These are phyloP conservation scores for Amaranthus hypochondriacus DNA, from an alignment of 148 eudicot genomes.

Conservation along the genomic window DNA sequence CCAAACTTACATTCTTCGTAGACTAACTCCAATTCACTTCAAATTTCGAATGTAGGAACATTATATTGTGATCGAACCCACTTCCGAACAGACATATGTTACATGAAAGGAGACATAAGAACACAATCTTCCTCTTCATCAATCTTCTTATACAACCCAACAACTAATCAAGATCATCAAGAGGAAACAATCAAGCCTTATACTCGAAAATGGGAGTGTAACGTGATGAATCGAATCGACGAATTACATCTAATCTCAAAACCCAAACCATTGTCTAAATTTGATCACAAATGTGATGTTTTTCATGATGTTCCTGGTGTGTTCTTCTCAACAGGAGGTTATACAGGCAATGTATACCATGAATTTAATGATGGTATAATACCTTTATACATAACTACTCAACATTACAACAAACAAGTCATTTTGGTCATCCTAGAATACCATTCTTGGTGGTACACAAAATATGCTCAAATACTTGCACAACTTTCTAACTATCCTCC, in stretches of 20 bases:
- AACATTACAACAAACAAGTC: slow-evolving; percentile 57
- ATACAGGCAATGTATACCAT: slow-evolving; percentile 84
- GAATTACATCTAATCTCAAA: slow-evolving; percentile 53
- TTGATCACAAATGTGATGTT: slow-evolving; percentile 51
- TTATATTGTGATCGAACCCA: slow-evolving; percentile 75
- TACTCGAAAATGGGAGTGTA: slow-evolving; percentile 82
- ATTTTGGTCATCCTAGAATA: slow-evolving; percentile 76
- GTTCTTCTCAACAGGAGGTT: slow-evolving; percentile 92
- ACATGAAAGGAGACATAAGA: slow-evolving; percentile 77
- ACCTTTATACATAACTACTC: slow-evolving; percentile 84
- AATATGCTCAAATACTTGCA: slow-evolving; percentile 50
- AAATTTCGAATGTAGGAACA: slow-evolving; percentile 40
- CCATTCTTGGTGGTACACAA: slow-evolving; percentile 83
- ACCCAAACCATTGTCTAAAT: slow-evolving; percentile 14
- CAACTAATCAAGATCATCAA: slow-evolving; percentile 28
- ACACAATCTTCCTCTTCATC: slow-evolving; percentile 59
- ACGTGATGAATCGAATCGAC: slow-evolving; percentile 56
- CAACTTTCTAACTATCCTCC: slow-evolving; percentile 64
- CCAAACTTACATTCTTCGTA: too few species aligned
- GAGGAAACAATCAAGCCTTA: slow-evolving; percentile 71
- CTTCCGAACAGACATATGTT: slow-evolving; percentile 60
- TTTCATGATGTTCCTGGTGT: slow-evolving; percentile 74
- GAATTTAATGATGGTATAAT: slow-evolving; percentile 86
- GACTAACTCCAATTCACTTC: too few species aligned
- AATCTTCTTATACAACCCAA: slow-evolving; percentile 43